phyloP scores from a whole-genome alignment of 306 rosid species.

The Pterocarpus macrocarpus region DNA sequence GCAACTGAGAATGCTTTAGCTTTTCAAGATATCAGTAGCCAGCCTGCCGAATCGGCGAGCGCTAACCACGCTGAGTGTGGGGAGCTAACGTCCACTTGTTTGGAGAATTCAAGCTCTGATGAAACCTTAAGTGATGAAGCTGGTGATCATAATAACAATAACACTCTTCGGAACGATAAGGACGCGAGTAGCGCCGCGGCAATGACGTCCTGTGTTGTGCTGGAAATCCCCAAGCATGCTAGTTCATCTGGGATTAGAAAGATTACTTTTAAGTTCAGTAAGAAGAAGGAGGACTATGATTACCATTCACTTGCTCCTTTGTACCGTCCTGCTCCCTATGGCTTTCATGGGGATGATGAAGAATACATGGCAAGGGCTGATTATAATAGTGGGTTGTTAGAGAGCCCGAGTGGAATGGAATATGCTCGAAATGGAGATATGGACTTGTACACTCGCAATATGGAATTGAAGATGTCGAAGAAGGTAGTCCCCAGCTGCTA shows the following conservation, averaged over 20 bases:
- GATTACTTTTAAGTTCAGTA: conserved; percentile 90
- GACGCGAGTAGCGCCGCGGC: conserved; percentile 48
- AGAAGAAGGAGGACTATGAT: conserved; percentile 72
- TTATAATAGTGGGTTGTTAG: conserved; percentile 51
- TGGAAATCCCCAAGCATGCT: conserved; percentile 82
- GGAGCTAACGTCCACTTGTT: conserved; percentile 74
- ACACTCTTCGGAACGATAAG: conserved; percentile 49
- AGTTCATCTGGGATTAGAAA: conserved; percentile 85
- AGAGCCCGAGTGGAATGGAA: conserved; percentile 50
- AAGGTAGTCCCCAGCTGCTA: conserved; percentile 69
- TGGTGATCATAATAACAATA: conserved; percentile 49
- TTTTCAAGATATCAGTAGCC: conserved; percentile 87
- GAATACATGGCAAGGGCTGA: conserved; percentile 53
- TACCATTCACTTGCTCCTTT: conserved; percentile 40
- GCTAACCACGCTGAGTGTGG: conserved; percentile 72
- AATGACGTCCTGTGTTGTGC: conserved; percentile 71
- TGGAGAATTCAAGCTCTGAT: conserved; percentile 71
- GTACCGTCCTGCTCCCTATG: conserved; percentile 38
- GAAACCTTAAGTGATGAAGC: conserved; percentile 67
- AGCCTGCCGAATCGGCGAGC: conserved; percentile 56
- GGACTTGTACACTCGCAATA: conserved; percentile 50
- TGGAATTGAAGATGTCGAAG: conserved; percentile 73
- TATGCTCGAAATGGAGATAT: conserved; percentile 51
- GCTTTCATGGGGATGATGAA: conserved; percentile 48
- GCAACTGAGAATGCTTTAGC: conserved; percentile 64